Base-by-base conservation (phyloP, 148 eudicot genomes). In the Rheum nobile region DNA sequence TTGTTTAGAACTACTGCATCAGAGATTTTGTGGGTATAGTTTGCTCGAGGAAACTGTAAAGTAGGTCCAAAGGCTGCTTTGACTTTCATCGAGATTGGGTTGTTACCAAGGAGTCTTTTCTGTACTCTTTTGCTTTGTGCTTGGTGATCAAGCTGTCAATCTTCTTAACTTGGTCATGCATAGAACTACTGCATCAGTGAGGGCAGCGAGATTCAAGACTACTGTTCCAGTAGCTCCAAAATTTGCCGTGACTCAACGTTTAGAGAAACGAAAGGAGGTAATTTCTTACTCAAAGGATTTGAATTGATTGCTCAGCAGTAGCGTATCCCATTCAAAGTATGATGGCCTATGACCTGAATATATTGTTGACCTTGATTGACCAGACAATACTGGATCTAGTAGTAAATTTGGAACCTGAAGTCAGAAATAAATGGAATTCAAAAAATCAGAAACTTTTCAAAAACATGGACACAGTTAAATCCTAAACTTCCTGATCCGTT, bases 241-340 rank as follows among this genome's bases (percentile, higher is more conserved):
- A 74, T 96, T 96, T 75, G 71, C 43, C 71, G 77, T 77, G n/a
- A 79, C 52, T 21, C 81, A 81, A 8, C 97, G 99, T 70, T 75
- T 86, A 71, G 86, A 83, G 77, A 90, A 82, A 76, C 90, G 99
- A 28, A 90, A 78, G 77, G 94, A 96, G 96, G 99, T 95, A 85
- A 29, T 54, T 75, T 72, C 4, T 38, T 32, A 65, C 41, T 65
- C 21, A 10, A 57, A 26, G 8, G 38, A 32, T 65, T 34, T 65
- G 21, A 65, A 31, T 65, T 17, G n/a, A 4, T 72, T 72, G 24
- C 28, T 21, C 21, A 8, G 35, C 22, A 12, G 6, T 35, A 41
- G 32, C 9, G 47, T 74, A 61, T 16, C 43, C 43, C 32, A 26
- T 54, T 74, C 32, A 31, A 37, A 48, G 65, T 63, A 4, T 63